Evolutionary conservation across 129 eudicot genomes (phyloP).

Genomic region (Mikania micrantha): DNA sequence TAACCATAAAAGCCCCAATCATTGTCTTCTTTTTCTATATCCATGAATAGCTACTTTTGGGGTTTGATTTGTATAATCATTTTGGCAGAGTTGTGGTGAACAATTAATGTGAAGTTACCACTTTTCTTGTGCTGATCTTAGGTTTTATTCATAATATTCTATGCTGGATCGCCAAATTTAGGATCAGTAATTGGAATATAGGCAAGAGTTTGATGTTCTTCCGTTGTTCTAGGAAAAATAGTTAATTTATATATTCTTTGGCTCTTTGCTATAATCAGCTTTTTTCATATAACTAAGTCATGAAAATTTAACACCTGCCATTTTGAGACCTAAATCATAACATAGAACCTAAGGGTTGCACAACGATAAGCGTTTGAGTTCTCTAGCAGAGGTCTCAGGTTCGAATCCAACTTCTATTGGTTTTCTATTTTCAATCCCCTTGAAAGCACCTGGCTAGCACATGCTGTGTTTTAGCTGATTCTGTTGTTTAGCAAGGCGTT

Average conservation of each 20-base stretch:
- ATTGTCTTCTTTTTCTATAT: not conserved
- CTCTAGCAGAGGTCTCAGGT: no score
- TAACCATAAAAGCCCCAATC: not conserved
- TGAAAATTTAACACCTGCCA: not conserved
- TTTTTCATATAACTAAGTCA: not conserved
- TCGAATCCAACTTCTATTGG: no score
- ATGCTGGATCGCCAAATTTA: not conserved
- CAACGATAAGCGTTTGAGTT: no score
- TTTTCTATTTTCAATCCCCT: no score
- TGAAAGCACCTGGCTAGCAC: no score
- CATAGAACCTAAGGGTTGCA: not conserved
- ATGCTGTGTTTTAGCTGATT: no score
- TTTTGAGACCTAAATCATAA: not conserved
- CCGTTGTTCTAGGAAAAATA: not conserved
- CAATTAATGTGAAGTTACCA: not conserved
- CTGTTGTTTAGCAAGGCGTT: no score
- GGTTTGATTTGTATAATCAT: not conserved
- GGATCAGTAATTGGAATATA: not conserved
- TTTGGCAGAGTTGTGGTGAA: not conserved
- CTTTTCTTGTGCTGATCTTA: not conserved
- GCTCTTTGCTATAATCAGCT: not conserved
- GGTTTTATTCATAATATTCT: slow-evolving; percentile 2
- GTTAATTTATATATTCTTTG: not conserved
- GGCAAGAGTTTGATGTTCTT: not conserved
- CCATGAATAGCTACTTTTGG: not conserved